These are phyloP conservation scores for Rhizopogon hawkerae DNA, from an alignment of 1,284 basidiomycete genomes.

Conservation along the genomic window DNA sequence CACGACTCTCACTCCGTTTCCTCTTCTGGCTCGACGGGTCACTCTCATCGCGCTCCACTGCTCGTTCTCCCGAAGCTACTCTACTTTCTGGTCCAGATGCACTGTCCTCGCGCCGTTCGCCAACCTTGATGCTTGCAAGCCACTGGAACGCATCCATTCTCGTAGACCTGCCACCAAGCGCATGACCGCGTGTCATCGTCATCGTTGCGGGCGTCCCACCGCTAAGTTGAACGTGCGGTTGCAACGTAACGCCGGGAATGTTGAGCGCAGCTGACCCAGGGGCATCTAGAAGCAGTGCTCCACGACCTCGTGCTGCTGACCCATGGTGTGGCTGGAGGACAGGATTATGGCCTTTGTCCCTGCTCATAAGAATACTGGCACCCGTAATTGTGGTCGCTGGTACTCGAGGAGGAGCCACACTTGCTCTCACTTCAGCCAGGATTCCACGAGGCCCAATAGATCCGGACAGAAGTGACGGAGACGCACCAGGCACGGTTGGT, in stretches of 20 bases:
- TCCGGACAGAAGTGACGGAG: constrained; percentile 44
- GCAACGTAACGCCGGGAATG: constrained; percentile 1
- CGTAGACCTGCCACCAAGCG: constrained; percentile 43
- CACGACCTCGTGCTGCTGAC: constrained; percentile 29
- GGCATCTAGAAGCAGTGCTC: constrained; percentile 18
- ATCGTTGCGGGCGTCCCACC: constrained; percentile 17
- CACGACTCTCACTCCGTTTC: constrained; percentile 38
- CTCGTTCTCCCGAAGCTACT: constrained; percentile 28
- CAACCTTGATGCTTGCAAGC: constrained; percentile 64
- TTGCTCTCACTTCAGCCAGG: constrained; percentile 59
- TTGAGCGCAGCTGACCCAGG: constrained; percentile 15
- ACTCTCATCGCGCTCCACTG: constrained; percentile 13
- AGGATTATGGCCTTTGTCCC: constrained; percentile 20
- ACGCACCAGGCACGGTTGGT: constrained; percentile 30
- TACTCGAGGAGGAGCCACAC: constrained; percentile 30
- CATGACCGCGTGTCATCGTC: constrained; percentile 50
- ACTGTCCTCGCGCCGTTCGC: constrained; percentile 39
- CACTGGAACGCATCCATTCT: constrained; percentile 60
- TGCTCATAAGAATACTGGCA: background rate
- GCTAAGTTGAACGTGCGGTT: constrained; percentile 17
- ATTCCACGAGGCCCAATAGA: constrained; percentile 60
- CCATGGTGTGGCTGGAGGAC: constrained; percentile 29
- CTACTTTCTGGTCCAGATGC: constrained; percentile 42
- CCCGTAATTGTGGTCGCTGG: constrained; percentile 8
- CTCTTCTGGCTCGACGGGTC: constrained; percentile 16